Percentiles rank a stretch among this genome's conserved stretches.
Conservation (phyloP, 2,329 filamentous ascomycete species). For the Neofusicoccum sp. region DNA sequence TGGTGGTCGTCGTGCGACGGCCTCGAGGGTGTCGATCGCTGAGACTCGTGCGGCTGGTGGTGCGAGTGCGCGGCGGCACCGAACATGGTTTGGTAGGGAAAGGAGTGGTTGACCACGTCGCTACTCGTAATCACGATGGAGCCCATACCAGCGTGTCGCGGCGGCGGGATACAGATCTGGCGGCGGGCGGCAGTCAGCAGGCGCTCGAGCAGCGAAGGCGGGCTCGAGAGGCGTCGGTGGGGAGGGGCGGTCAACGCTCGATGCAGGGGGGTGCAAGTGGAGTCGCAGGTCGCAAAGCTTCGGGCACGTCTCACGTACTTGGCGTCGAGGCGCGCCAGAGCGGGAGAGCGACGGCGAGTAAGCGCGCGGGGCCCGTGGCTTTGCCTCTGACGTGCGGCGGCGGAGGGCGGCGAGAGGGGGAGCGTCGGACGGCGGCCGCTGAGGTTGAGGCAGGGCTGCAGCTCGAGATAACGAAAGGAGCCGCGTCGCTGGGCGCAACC, state of each 20-base stretch:
- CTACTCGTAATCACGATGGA: conserved; percentile 53
- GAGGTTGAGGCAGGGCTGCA: conserved; percentile 10
- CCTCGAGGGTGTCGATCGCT: conserved; percentile 29
- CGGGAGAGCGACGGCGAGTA: conserved; percentile 43
- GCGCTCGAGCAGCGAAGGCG: conserved; percentile 4
- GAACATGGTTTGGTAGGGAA: conserved; percentile 70
- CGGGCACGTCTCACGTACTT: conserved; percentile 16
- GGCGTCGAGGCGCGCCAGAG: conserved; percentile 26
- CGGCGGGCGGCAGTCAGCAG: conserved; percentile 8
- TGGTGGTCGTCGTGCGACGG: conserved; percentile 29
- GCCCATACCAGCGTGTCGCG: conserved; percentile 54
- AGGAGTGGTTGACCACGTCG: conserved; percentile 72
- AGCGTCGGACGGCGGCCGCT: conserved; percentile 3
- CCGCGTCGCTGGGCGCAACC: conserved; percentile 14
- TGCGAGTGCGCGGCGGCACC: conserved; percentile 41
- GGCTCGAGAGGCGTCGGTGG: conserved; percentile 16
- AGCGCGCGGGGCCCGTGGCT: conserved; percentile 15
- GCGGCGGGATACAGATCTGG: conserved; percentile 11
- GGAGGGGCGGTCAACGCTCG: conserved; percentile 19
- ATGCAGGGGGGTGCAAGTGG: conserved; percentile 18
- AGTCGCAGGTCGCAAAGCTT: conserved; percentile 14
- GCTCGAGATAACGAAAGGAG: conserved; percentile 8
- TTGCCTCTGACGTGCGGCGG: conserved; percentile 14
- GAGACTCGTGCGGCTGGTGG: conserved; percentile 39
- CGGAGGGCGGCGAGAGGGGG: background rate